Evolutionary conservation across 768 basidiomycete species (phyloP).

Genomic region (Antrodiella citrinella): DNA sequence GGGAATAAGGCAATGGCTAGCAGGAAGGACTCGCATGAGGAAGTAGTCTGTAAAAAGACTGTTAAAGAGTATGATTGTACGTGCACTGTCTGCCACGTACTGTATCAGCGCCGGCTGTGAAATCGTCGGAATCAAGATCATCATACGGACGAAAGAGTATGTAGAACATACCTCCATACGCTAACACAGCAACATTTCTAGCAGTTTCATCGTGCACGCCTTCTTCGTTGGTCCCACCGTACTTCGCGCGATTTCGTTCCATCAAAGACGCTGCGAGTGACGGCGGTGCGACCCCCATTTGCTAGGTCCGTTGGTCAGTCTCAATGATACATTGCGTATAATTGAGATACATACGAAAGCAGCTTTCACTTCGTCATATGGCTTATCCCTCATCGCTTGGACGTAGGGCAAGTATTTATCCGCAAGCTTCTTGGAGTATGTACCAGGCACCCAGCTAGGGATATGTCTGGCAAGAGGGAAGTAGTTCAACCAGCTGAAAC

Average conservation of each 20-base stretch:
- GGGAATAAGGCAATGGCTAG: constrained; percentile 1
- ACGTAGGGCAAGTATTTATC: neutral
- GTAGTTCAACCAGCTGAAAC: neutral
- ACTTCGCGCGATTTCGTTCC: neutral
- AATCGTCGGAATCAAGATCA: neutral
- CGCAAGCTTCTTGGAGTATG: constrained; percentile 3
- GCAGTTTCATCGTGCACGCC: neutral
- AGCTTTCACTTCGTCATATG: constrained; percentile 1
- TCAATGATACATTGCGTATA: neutral
- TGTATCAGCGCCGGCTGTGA: constrained; percentile 12
- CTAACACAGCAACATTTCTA: constrained; percentile 1
- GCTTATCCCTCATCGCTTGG: neutral
- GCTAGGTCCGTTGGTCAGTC: constrained; percentile 2
- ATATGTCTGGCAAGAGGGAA: neutral
- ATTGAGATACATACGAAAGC: neutral
- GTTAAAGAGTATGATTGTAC: neutral
- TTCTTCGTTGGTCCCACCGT: neutral
- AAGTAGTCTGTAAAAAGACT: constrained; percentile 15
- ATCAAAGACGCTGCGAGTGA: constrained; percentile 14
- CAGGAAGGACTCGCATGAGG: constrained; percentile 17
- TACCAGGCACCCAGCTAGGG: constrained; percentile 5
- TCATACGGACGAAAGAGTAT: neutral
- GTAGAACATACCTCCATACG: constrained; percentile 3
- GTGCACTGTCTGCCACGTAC: neutral
- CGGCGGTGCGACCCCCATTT: constrained; percentile 9